Evolutionary conservation across 176 grass and related monocot genomes (phyloP), one percentile per base, ranked within the genome.

Genomic region (Eleusine indica): DNA sequence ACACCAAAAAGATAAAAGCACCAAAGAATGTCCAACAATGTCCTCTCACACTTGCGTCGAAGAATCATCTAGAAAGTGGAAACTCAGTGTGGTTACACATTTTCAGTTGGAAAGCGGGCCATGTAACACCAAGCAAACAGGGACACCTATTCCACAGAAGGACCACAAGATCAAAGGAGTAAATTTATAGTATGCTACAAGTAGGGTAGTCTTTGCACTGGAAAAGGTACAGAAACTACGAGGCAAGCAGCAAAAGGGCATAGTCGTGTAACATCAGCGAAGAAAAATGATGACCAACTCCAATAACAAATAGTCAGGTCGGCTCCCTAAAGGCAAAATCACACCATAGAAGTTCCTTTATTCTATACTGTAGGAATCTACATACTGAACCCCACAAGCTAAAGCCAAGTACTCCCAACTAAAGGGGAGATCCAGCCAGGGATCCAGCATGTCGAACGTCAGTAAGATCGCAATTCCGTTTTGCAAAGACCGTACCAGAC

Each of bases 151-250:
- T 40, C 65, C 41, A 0, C 41, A 75, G 8, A 89, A 74, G 52
- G 74, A 58, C 29, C 74, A 83, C 30, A 63, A 63, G 16, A 19
- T 12, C 3, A 40, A 66, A 40, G 76, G 21, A 60, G 57, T 77
- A 78, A 58, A 44, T 65, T 73, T 85, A 30, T 3, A 72, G 38
- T 71, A 57, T 56, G 43, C 3, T 37, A 60, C 22, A 60, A 60
- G 21, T 60, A 52, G 71, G 71, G 71, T 46, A 82, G 14, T 46
- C 65, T 76, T 89, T 82, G n/a, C 65, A 47, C 37, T 37, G 40
- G 25, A 77, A 85, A 82, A 82, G 79, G 47, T 71, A 77, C 65
- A 78, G 73, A n/a, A 66, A 60, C 60, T 74, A 86, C 12, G 39
- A 82, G 67, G 67, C 39, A 82, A 61, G 42, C 49, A 73, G 54